These are phyloP conservation scores for Pichia sp. DNA, from an alignment of 1,139 yeast genomes.

Conservation along the genomic window DNA sequence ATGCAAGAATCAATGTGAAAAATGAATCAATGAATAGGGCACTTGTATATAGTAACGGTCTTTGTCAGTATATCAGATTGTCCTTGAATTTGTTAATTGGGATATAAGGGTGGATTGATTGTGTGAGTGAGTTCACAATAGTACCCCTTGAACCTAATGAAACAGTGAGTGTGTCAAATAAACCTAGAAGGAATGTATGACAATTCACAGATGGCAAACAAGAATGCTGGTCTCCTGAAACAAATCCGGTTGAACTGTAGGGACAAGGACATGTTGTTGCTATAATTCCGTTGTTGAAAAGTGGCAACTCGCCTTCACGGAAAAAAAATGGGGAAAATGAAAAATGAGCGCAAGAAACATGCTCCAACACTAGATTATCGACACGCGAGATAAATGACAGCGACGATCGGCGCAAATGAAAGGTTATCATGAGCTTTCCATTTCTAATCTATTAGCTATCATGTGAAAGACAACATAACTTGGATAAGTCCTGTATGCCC, in stretches of 20 bases:
- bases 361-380: not conserved
- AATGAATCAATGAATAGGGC: not conserved
- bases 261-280: conserved; percentile 2
- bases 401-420: conserved; percentile 14
- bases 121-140: not conserved
- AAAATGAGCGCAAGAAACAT: conserved; percentile 3
- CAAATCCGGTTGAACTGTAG: not conserved
- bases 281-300: not conserved
- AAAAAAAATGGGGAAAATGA: not conserved
- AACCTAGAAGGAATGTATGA: conserved; percentile 10
- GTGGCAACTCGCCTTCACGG: conserved; percentile 12
- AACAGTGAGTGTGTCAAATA: conserved; percentile 9
- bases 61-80: conserved; percentile 5
- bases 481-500: too few relatives aligned
- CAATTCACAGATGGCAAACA: conserved; percentile 16
- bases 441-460: too few relatives aligned
- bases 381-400: conserved; percentile 1
- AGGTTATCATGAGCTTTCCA: too few relatives aligned
- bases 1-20: not conserved
- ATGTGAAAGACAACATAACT: too few relatives aligned
- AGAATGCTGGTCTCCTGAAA: conserved; percentile 11
- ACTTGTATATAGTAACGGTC: not conserved
- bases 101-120: not conserved
- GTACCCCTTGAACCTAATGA: conserved; percentile 1
- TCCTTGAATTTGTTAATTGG: not conserved